Conservation (phyloP, 2,329 filamentous ascomycete genomes). For the Trichoderma sp. region DNA sequence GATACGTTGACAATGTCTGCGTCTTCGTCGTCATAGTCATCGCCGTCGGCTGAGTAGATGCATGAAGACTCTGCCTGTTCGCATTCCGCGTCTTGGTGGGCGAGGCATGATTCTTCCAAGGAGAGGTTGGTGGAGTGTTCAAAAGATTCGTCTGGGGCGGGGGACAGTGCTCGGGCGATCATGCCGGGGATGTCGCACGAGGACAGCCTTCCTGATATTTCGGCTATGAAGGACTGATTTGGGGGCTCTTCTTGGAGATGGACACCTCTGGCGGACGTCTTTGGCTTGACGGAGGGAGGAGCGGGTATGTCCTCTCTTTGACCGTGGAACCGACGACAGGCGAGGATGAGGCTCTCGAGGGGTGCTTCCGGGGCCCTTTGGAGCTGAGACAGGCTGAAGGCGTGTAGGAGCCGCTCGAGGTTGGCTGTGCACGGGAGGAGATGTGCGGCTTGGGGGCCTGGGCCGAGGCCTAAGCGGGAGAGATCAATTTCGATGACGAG, state of each 20-base stretch:
- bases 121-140: not conserved
- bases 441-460: constrained; percentile 31
- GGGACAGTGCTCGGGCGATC: not conserved
- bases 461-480: constrained; percentile 42
- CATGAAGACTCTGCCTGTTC: not conserved
- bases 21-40: not conserved
- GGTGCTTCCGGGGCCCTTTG: constrained; percentile 32
- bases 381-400: constrained; percentile 38
- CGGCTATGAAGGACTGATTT: not conserved
- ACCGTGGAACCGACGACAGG: constrained; percentile 43
- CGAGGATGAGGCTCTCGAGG: constrained; percentile 39
- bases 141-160: constrained; percentile 3
- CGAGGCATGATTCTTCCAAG: not conserved
- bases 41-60: not conserved
- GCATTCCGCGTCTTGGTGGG: not conserved
- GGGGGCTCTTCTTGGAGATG: not conserved
- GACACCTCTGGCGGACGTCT: constrained; percentile 5
- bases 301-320: constrained; percentile 20
- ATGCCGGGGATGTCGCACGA: not conserved
- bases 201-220: not conserved
- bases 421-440: constrained; percentile 35
- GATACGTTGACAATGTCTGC: not conserved
- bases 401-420: constrained; percentile 36
- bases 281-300: not conserved
- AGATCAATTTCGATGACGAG: constrained; percentile 48